Base-by-base conservation (phyloP, 2,329 filamentous ascomycete species). In the Cladosporium sp. region DNA sequence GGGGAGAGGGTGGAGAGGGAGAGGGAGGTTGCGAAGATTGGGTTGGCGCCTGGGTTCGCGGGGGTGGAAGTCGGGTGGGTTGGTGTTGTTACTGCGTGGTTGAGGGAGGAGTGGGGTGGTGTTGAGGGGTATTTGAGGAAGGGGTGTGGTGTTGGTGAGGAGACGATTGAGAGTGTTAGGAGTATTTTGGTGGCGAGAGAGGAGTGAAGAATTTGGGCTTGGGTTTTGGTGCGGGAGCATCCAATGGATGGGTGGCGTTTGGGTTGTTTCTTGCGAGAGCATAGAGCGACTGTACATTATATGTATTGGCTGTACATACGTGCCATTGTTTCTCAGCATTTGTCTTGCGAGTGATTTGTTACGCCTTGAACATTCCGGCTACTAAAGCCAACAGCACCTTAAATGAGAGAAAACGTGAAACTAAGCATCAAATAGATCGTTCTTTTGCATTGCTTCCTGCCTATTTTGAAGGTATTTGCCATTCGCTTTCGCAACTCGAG, bases 41-140 rank as follows among this genome's bases (percentile, higher is more conserved):
- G 92, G 0, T 79, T 96, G 59, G 84, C 87, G 0, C 87, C 89
- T n/a, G 86, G 88, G 2, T 96, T 92, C 82, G 89, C 86, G 0
- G 81, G 83, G 25, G 91, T 90, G 70, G 85, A 88, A 2, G 76
- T 79, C 5, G 84, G 86, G 2, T 88, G 93, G 79, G 87, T 92
- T n/a, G 70, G 75, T 18, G 81, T 80, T 13, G 82, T 93, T 4
- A 76, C 82, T 30, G 74, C 71, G 18, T 87, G 91, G 74, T 76
- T 96, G 5, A 73, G 84, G 1, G 76, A 80, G 3, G 82, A 78
- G 61, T 90, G 92, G 76, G 90, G 90, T 0, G 88, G 90, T 1
- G 79, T 92, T 1, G 79, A 85, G 36, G 77, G 74, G 11, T 96
- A 96, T 77, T 78, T 94, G 65, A 80, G 84, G 65, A 75, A 76